Conservation (phyloP, 2,329 filamentous ascomycete species). For the Orbilia blumenaviensis region DNA sequence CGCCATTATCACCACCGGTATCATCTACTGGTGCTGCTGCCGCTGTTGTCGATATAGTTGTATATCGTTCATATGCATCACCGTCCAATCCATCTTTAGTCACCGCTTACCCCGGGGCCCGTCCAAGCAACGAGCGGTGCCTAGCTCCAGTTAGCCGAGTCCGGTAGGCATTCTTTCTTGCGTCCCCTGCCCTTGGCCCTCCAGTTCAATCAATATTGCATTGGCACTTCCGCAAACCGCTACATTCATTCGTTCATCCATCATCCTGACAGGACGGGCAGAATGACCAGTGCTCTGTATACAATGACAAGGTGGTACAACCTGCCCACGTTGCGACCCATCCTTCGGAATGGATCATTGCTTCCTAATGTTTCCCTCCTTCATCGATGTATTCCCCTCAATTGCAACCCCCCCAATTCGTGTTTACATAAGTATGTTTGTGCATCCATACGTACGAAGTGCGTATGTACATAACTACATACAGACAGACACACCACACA, state of each 20-base stretch:
- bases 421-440: too few relatives aligned
- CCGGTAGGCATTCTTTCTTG: constrained; percentile 23
- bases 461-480: neutral
- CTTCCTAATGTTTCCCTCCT: constrained; percentile 8
- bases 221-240: constrained; percentile 11
- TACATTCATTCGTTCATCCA: constrained; percentile 13
- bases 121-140: constrained; percentile 1
- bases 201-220: too few relatives aligned
- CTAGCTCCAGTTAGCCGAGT: constrained; percentile 38
- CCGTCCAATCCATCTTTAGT: constrained; percentile 4
- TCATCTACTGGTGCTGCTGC: neutral
- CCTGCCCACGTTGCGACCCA: constrained; percentile 36
- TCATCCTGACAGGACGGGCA: constrained; percentile 11
- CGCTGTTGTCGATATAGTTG: constrained; percentile 1
- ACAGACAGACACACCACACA: too few relatives aligned
- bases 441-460: neutral
- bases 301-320: constrained; percentile 32
- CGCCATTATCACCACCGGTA: neutral
- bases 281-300: neutral
- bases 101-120: constrained; percentile 37
- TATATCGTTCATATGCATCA: neutral
- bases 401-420: too few relatives aligned
- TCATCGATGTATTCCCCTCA: too few relatives aligned
- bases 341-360: constrained; percentile 10
- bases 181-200: constrained; percentile 13